These are phyloP conservation scores for Limnanthes douglasii DNA, from an alignment of 345 rosid species.

Conservation along the genomic window DNA sequence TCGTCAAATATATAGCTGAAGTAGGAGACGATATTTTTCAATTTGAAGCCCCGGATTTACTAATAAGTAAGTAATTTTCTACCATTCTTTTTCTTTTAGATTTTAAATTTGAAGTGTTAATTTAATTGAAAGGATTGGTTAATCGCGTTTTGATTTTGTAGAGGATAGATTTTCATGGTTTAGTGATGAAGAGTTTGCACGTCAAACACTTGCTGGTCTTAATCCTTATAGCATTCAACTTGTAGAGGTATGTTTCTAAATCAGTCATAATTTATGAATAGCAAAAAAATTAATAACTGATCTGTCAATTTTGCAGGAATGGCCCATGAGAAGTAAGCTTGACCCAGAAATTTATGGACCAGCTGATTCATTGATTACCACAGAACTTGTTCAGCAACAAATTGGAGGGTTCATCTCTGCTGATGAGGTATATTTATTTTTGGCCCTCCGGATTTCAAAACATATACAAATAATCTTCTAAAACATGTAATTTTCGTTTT, in stretches of 20 bases:
- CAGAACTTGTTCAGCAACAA: slow-evolving; percentile 23
- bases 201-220: slow-evolving; percentile 70
- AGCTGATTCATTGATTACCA: slow-evolving; percentile 37
- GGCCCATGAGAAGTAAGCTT: slow-evolving; percentile 53
- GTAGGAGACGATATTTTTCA: slow-evolving; percentile 14
- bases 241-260: slow-evolving; percentile 42
- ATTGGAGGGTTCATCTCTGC: slow-evolving; percentile 28
- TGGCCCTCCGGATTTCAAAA: neutral
- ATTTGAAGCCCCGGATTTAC: slow-evolving; percentile 28
- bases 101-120: too few species aligned
- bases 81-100: neutral
- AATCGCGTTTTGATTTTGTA: too few species aligned
- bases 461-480: neutral
- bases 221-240: slow-evolving; percentile 44
- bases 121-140: too few species aligned
- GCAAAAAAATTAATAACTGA: neutral
- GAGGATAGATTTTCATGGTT: slow-evolving; percentile 70
- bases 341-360: slow-evolving; percentile 39
- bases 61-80: slow-evolving; percentile 14
- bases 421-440: slow-evolving; percentile 17
- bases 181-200: slow-evolving; percentile 61
- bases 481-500: neutral
- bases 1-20: slow-evolving; percentile 16
- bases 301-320: slow-evolving; percentile 22
- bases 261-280: too few species aligned